These are phyloP conservation scores for Flaveria ramosissima DNA, from an alignment of 129 eudicot genomes.

Conservation along the genomic window DNA sequence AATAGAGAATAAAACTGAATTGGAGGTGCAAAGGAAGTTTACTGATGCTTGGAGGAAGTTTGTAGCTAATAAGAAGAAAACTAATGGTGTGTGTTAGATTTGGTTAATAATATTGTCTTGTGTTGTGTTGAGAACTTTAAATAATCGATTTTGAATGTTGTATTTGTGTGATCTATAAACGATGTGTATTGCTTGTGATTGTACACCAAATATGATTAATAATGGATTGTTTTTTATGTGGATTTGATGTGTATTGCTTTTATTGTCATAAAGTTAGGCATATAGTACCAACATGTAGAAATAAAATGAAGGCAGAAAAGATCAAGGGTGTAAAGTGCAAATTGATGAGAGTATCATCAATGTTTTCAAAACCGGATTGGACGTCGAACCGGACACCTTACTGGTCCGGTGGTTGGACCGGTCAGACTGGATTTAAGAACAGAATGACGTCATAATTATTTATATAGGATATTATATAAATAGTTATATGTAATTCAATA, in stretches of 20 bases:
- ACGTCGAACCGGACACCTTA: too few species aligned
- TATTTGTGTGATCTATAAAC: not conserved
- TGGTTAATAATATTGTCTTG: slow-evolving; percentile 1
- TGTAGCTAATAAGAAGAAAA: slow-evolving; percentile 76
- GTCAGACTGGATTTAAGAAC: too few species aligned
- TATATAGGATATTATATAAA: too few species aligned
- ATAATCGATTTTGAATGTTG: slow-evolving; percentile 7
- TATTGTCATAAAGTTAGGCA: too few species aligned
- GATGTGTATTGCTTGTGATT: not conserved
- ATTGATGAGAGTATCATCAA: too few species aligned
- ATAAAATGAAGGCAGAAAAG: too few species aligned
- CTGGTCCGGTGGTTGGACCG: too few species aligned
- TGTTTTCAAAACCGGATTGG: too few species aligned
- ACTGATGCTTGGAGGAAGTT: slow-evolving; percentile 72
- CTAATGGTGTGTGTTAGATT: slow-evolving; percentile 64
- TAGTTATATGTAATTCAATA: too few species aligned
- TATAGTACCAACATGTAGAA: too few species aligned
- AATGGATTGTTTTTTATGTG: not conserved
- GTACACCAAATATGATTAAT: not conserved
- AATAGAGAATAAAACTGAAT: slow-evolving; percentile 29
- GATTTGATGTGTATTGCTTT: not conserved
- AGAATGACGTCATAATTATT: too few species aligned
- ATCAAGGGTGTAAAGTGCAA: too few species aligned
- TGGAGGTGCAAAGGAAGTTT: slow-evolving; percentile 59
- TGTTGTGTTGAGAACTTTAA: not conserved